Evolutionary conservation across 495 filamentous ascomycete genomes (phyloP).

Genomic region (Neurospora africana): DNA sequence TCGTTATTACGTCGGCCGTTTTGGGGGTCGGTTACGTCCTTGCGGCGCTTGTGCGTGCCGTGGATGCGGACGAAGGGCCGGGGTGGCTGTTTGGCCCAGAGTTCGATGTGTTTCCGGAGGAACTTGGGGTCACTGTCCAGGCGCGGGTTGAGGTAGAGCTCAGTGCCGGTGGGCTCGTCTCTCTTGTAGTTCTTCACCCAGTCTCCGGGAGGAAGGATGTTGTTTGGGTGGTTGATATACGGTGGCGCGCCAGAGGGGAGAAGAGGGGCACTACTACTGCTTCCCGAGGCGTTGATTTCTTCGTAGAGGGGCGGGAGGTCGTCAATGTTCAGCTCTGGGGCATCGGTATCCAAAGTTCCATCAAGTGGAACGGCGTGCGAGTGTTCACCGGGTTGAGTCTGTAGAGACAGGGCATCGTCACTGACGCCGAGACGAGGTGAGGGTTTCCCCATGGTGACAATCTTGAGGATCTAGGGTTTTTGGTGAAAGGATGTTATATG

Average conservation of each 20-base stretch:
- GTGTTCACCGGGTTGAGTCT: constrained; percentile 10
- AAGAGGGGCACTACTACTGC: constrained; percentile 14
- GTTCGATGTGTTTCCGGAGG: constrained; percentile 33
- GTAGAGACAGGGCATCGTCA: constrained; percentile 21
- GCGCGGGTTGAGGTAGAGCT: constrained; percentile 25
- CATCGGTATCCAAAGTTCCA: constrained; percentile 21
- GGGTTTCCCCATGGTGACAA: constrained; percentile 18
- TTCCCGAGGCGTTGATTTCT: constrained; percentile 11
- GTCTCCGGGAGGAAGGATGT: constrained; percentile 1
- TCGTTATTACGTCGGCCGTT: constrained; percentile 32
- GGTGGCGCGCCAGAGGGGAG: constrained; percentile 5
- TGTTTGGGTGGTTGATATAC: neutral
- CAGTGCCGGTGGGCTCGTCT: constrained; percentile 20
- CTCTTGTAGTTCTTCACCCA: constrained; percentile 7
- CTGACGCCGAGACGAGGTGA: constrained; percentile 4
- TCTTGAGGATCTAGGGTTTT: neutral
- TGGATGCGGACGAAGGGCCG: constrained; percentile 35
- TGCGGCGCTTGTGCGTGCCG: constrained; percentile 40
- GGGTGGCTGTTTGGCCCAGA: constrained; percentile 33
- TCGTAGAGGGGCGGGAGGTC: constrained; percentile 28
- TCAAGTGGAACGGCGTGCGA: neutral
- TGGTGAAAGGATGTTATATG: neutral
- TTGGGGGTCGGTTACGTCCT: constrained; percentile 12
- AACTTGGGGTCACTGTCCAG: constrained; percentile 30
- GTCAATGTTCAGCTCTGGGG: constrained; percentile 19